Evolutionary conservation across 495 filamentous ascomycete genomes (phyloP).

Genomic region (Trichoderma virens): DNA sequence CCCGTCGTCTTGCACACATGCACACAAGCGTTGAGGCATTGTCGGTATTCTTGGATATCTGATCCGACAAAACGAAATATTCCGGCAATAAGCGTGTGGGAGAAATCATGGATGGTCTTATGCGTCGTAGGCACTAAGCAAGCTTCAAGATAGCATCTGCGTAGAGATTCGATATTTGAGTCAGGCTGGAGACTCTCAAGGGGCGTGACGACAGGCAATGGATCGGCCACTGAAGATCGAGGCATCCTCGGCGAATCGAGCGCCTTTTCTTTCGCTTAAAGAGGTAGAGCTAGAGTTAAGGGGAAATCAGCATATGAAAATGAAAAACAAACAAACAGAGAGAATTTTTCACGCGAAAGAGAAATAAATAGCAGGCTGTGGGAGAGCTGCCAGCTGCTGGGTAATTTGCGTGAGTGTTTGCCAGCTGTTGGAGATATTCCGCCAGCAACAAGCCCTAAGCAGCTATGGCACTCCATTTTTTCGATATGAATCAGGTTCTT

Average conservation of each 20-base stretch:
- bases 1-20: background rate
- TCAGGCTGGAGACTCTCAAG: background rate
- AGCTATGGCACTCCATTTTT: too few species aligned
- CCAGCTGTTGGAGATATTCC: background rate
- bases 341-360: background rate
- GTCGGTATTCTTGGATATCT: background rate
- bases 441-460: background rate
- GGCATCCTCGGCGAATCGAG: background rate
- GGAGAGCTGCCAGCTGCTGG: background rate
- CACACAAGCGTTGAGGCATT: background rate
- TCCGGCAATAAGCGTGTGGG: background rate
- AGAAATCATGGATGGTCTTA: background rate
- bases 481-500: too few species aligned
- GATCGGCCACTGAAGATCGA: background rate
- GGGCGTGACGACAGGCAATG: background rate
- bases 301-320: background rate
- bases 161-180: background rate
- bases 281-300: too few species aligned
- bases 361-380: background rate
- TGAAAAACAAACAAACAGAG: background rate
- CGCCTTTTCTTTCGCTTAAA: too few species aligned
- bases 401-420: background rate
- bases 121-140: background rate
- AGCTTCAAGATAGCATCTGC: background rate
- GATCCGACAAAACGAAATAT: background rate